These are phyloP conservation scores for Cryphonectria radicalis DNA, from an alignment of 2,329 filamentous ascomycete genomes.

Conservation along the genomic window DNA sequence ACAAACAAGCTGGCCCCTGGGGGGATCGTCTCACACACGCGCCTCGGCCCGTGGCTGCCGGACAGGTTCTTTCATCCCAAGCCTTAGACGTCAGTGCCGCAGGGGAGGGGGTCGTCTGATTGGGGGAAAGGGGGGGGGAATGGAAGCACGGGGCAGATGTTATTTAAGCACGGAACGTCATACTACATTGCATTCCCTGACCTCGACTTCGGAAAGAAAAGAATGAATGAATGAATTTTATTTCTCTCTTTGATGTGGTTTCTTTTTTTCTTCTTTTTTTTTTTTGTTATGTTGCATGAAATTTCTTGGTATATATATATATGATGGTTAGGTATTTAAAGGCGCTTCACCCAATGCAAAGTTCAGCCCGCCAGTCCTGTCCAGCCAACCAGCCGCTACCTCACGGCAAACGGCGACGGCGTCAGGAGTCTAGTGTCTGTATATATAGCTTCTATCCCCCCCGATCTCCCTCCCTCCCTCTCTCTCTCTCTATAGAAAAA, in stretches of 20 bases:
- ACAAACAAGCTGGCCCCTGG: neutral
- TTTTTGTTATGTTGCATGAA: neutral
- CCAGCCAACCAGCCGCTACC: neutral
- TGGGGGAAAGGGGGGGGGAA: neutral
- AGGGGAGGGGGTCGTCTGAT: neutral
- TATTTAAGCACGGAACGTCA: neutral
- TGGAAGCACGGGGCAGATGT: no score
- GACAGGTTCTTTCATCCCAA: neutral
- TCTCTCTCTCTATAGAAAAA: neutral
- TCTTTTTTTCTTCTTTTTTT: neutral
- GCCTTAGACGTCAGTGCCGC: neutral
- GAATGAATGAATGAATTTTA: no score
- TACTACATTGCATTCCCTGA: neutral
- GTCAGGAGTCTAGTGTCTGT: neutral
- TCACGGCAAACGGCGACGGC: no score
- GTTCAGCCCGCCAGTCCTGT: neutral
- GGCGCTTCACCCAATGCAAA: conserved; percentile 2
- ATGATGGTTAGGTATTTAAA: neutral
- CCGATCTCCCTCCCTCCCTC: neutral
- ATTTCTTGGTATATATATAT: neutral
- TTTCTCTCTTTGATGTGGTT: neutral
- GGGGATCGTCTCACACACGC: neutral
- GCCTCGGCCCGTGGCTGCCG: neutral
- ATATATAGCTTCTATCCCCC: neutral
- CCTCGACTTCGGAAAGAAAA: neutral